These are phyloP conservation scores for Triangularia setosa DNA, from an alignment of 2,329 filamentous ascomycete genomes.

Conservation along the genomic window DNA sequence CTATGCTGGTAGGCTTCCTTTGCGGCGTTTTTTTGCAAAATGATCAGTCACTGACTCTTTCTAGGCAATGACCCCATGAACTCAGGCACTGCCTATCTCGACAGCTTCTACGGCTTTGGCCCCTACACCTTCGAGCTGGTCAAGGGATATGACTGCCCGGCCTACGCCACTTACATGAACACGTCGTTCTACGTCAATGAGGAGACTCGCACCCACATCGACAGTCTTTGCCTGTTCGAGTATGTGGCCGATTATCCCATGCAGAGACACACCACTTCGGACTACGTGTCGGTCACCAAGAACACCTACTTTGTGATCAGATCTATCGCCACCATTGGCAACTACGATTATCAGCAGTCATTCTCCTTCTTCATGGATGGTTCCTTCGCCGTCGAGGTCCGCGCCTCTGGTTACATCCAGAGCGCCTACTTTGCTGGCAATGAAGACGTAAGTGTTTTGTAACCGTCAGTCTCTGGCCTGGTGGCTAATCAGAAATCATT, in stretches of 20 bases:
- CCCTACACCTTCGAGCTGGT: conserved; percentile 43
- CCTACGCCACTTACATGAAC: conserved; percentile 48
- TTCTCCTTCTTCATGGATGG: conserved; percentile 52
- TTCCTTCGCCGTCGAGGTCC: conserved; percentile 47
- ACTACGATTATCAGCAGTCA: conserved; percentile 51
- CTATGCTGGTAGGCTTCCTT: conserved; percentile 37
- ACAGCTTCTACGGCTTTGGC: conserved; percentile 46
- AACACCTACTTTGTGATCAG: conserved; percentile 46
- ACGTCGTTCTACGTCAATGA: conserved; percentile 42
- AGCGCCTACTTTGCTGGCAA: conserved; percentile 44
- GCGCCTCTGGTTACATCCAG: conserved; percentile 53
- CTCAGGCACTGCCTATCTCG: conserved; percentile 44
- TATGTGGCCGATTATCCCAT: conserved; percentile 47
- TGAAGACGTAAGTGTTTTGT: conserved; percentile 26
- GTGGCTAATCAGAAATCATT: too few species aligned
- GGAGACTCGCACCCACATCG: conserved; percentile 41
- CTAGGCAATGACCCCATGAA: conserved; percentile 42
- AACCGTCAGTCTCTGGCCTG: too few species aligned
- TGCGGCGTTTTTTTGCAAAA: neutral
- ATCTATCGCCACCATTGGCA: conserved; percentile 36
- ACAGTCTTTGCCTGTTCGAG: conserved; percentile 56
- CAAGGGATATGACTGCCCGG: conserved; percentile 49
- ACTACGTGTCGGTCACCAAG: conserved; percentile 43
- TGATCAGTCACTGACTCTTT: neutral
- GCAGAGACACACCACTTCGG: conserved; percentile 42